phyloP scores from a whole-genome alignment of 2,329 filamentous ascomycete genomes.

The Arthrobotrys megalospora region DNA sequence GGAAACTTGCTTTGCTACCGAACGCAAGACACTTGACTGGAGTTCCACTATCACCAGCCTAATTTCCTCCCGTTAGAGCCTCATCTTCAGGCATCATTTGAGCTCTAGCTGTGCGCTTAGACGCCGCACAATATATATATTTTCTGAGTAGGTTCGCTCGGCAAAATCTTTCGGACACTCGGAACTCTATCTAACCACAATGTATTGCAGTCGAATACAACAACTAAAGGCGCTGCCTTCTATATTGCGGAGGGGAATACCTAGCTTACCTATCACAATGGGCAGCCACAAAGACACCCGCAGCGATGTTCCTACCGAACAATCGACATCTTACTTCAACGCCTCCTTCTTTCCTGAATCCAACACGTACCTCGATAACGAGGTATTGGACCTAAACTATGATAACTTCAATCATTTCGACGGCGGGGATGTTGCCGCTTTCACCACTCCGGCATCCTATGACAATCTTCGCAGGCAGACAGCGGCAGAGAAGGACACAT shows the following conservation, averaged over 20 bases:
- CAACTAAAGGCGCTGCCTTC: conserved; percentile 25
- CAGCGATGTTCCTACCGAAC: conserved; percentile 56
- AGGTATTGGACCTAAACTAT: conserved; percentile 39
- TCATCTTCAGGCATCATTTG: conserved; percentile 25
- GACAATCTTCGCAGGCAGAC: conserved; percentile 51
- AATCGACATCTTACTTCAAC: conserved; percentile 60
- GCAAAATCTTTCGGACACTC: background rate
- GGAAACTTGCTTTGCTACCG: conserved; percentile 20
- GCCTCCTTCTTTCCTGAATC: conserved; percentile 59
- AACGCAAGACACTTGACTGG: conserved; percentile 12
- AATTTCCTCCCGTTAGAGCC: conserved; percentile 23
- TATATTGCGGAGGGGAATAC: conserved; percentile 1
- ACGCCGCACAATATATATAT: conserved; percentile 2
- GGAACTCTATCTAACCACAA: conserved; percentile 1
- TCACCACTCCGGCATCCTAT: conserved; percentile 47
- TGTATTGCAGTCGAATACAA: conserved; percentile 17
- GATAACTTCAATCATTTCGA: conserved; percentile 44
- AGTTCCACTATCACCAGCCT: background rate
- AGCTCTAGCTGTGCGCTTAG: background rate
- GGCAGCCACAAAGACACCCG: conserved; percentile 50
- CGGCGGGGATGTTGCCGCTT: conserved; percentile 41
- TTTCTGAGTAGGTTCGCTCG: conserved; percentile 24
- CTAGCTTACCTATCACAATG: conserved; percentile 43
- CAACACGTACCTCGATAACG: conserved; percentile 38
- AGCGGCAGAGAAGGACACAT: conserved; percentile 39